Evolutionary conservation across 345 rosid species (phyloP).

Genomic region (Odontarrhena argentea): DNA sequence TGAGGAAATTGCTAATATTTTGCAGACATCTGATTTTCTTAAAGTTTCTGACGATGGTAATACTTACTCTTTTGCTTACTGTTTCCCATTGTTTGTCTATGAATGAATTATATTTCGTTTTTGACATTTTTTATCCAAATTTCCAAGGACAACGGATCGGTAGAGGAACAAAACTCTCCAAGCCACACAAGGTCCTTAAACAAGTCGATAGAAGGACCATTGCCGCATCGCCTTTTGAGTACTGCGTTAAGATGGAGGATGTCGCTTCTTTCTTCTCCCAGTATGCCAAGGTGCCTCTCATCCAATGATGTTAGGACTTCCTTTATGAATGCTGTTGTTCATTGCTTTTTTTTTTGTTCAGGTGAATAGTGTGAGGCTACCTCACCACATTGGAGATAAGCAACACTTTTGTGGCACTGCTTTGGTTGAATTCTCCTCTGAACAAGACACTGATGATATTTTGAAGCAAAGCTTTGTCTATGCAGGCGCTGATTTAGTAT

Average conservation of each 20-base stretch:
- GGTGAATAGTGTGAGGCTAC: constrained; percentile 61
- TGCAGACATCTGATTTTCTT: constrained; percentile 39
- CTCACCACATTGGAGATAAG: constrained; percentile 54
- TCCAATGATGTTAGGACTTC: neutral
- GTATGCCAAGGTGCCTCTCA: constrained; percentile 46
- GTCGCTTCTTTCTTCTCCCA: constrained; percentile 49
- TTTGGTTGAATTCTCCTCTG: constrained; percentile 59
- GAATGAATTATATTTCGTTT: neutral
- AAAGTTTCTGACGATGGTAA: constrained; percentile 48
- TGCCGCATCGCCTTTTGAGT: constrained; percentile 51
- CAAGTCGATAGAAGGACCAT: constrained; percentile 54
- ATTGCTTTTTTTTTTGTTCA: constrained; percentile 23
- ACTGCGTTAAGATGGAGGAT: constrained; percentile 45
- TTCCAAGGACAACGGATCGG: constrained; percentile 50
- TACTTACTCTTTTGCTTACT: neutral
- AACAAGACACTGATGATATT: constrained; percentile 45
- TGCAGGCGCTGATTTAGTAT: constrained; percentile 50
- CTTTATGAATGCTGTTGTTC: neutral
- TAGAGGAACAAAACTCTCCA: constrained; percentile 44
- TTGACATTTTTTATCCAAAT: neutral
- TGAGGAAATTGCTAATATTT: constrained; percentile 37
- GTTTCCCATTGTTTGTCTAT: neutral
- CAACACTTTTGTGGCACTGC: constrained; percentile 55
- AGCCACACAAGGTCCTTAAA: constrained; percentile 46
- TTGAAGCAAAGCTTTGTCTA: constrained; percentile 47